These are phyloP conservation scores for Pythium phragmiticola DNA, from an alignment of 352 stramenopile species.

Conservation along the genomic window DNA sequence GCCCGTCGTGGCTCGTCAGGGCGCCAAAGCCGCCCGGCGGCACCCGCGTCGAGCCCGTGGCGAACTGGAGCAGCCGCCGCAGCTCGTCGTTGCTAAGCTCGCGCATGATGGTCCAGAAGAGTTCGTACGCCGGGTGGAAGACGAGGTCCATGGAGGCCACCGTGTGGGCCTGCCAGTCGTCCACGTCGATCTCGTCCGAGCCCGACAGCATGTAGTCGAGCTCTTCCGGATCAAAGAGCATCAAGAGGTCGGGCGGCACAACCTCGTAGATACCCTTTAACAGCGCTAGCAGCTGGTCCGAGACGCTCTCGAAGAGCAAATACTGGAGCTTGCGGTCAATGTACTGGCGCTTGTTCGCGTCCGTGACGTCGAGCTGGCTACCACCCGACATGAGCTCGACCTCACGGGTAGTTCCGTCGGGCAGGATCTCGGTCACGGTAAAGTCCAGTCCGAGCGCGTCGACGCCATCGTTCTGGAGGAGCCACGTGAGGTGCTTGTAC, in stretches of 20 bases:
- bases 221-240: conserved; percentile 94
- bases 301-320: conserved; percentile 90
- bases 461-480: conserved; percentile 54
- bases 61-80: conserved; percentile 39
- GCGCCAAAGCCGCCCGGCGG: conserved; percentile 23
- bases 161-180: conserved; percentile 90
- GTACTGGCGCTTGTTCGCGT: conserved; percentile 45
- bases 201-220: conserved; percentile 92
- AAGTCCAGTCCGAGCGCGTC: conserved; percentile 64
- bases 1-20: conserved; percentile 28
- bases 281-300: conserved; percentile 87
- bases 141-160: conserved; percentile 11
- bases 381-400: conserved; percentile 47
- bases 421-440: conserved; percentile 39
- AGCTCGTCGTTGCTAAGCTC: conserved; percentile 34
- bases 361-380: conserved; percentile 91
- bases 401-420: conserved; percentile 24
- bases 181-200: conserved; percentile 88
- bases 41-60: conserved; percentile 21
- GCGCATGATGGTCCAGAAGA: conserved; percentile 54
- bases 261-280: conserved; percentile 97
- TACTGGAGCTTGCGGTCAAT: conserved; percentile 58
- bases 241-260: conserved; percentile 82
- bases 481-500: conserved; percentile 62
- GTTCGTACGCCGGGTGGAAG: conserved; percentile 8